Conservation (phyloP, 192 early-diverging fungal species). For the Linderina pennispora region DNA sequence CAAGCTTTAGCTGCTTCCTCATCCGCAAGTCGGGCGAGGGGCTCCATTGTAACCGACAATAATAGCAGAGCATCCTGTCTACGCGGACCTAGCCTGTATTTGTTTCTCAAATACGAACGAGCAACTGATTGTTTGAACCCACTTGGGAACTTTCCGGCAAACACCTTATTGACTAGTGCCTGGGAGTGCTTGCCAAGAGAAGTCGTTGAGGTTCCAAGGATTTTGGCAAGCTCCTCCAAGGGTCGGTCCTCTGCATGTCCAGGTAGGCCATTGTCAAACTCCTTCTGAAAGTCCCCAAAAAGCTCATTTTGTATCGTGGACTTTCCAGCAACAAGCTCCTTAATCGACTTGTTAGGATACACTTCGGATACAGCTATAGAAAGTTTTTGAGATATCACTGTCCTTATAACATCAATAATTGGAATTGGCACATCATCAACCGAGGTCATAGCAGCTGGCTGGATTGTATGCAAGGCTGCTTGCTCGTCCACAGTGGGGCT, state of each 20-base stretch:
- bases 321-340: slow-evolving; percentile 68
- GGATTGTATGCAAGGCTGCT: too few relatives aligned
- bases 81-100: slow-evolving; percentile 75
- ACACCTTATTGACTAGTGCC: slow-evolving; percentile 69
- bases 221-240: slow-evolving; percentile 67
- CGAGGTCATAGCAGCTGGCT: too few relatives aligned
- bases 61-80: slow-evolving; percentile 71
- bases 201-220: slow-evolving; percentile 54
- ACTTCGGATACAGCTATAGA: not conserved
- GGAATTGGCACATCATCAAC: not conserved
- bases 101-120: slow-evolving; percentile 58
- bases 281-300: slow-evolving; percentile 88
- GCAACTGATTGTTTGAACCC: slow-evolving; percentile 75
- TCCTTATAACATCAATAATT: not conserved
- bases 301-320: slow-evolving; percentile 96
- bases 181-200: slow-evolving; percentile 76
- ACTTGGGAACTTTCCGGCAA: slow-evolving; percentile 87
- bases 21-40: slow-evolving; percentile 62
- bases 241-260: slow-evolving; percentile 91
- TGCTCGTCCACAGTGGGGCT: too few relatives aligned
- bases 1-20: slow-evolving; percentile 78
- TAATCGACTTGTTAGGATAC: not conserved
- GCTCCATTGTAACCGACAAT: slow-evolving; percentile 77
- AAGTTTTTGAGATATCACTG: not conserved
- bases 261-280: slow-evolving; percentile 78